Evolutionary conservation across 108 stramenopile species (phyloP).

Genomic region (Nitzschia sp.): DNA sequence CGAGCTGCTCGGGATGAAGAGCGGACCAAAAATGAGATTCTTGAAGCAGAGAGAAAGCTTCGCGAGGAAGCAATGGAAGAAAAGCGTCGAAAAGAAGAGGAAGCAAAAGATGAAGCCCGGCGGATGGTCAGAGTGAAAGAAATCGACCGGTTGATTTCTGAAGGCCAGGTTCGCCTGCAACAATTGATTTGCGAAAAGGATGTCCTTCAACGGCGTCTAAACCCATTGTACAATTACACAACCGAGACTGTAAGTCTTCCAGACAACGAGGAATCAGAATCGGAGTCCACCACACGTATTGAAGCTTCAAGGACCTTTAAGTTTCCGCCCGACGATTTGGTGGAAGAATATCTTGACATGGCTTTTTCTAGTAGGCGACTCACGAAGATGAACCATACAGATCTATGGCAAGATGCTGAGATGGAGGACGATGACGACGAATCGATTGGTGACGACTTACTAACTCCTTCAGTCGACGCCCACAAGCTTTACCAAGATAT

Average conservation of each 20-base stretch:
- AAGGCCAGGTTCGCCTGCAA: constrained; percentile 50
- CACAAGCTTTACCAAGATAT: constrained; percentile 57
- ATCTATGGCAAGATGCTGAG: constrained; percentile 73
- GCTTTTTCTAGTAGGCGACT: constrained; percentile 62
- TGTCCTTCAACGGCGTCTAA: constrained; percentile 73
- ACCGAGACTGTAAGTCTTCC: not conserved
- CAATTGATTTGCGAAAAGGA: constrained; percentile 86
- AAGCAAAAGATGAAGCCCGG: constrained; percentile 36
- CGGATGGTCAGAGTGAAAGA: constrained; percentile 70
- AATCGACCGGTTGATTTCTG: constrained; percentile 68
- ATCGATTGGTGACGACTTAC: constrained; percentile 60
- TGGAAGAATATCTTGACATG: constrained; percentile 85
- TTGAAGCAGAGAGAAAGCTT: not conserved
- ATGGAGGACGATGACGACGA: constrained; percentile 66
- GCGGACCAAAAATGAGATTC: not conserved
- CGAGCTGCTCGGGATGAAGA: not conserved
- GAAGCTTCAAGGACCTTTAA: constrained; percentile 59
- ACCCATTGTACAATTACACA: constrained; percentile 87
- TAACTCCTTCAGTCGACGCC: constrained; percentile 65
- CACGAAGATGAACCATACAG: constrained; percentile 78
- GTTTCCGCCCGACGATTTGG: constrained; percentile 79
- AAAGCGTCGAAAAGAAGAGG: constrained; percentile 12
- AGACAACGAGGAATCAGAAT: constrained; percentile 28
- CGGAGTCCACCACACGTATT: constrained; percentile 26
- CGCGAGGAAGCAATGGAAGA: constrained; percentile 8